A percentile compares a stretch with the other conserved stretches of the same genome.
Evolutionary conservation across 345 rosid genomes (phyloP).

Genomic region (Pelargonium nanum): DNA sequence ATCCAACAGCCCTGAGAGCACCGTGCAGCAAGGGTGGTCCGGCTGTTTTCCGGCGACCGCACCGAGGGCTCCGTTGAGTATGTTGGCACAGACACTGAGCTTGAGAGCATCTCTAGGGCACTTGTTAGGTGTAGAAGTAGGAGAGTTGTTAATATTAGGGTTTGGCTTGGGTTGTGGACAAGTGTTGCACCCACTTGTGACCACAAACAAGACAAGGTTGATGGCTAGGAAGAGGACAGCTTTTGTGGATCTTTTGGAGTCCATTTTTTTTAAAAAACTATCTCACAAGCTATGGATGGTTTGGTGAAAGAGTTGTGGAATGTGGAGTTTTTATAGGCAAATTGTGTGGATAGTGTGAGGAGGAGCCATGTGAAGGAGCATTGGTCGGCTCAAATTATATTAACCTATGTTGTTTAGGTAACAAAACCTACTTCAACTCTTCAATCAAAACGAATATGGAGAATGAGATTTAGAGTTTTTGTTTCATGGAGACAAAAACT

Average conservation of each 20-base stretch:
- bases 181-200: slow-evolving; percentile 40
- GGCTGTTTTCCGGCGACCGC: slow-evolving; percentile 25
- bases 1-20: slow-evolving; percentile 34
- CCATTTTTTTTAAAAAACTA: too few relatives aligned
- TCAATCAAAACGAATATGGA: too few relatives aligned
- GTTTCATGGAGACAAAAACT: too few relatives aligned
- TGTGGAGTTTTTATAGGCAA: neutral
- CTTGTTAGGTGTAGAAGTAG: slow-evolving; percentile 16
- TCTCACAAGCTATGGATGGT: too few relatives aligned
- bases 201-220: slow-evolving; percentile 25
- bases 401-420: too few relatives aligned
- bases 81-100: slow-evolving; percentile 39
- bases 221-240: slow-evolving; percentile 25
- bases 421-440: too few relatives aligned
- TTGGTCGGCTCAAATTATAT: neutral
- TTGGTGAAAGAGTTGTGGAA: neutral
- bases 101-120: slow-evolving; percentile 42
- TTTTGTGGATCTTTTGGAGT: neutral
- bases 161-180: slow-evolving; percentile 32
- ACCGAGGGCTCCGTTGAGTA: slow-evolving; percentile 35
- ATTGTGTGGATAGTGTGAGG: neutral
- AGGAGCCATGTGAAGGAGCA: neutral
- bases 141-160: slow-evolving; percentile 27
- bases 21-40: slow-evolving; percentile 36
- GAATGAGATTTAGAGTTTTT: too few relatives aligned